Evolutionary conservation across 179 eudicot genomes (phyloP).

Genomic region (Vitellaria paradoxa): DNA sequence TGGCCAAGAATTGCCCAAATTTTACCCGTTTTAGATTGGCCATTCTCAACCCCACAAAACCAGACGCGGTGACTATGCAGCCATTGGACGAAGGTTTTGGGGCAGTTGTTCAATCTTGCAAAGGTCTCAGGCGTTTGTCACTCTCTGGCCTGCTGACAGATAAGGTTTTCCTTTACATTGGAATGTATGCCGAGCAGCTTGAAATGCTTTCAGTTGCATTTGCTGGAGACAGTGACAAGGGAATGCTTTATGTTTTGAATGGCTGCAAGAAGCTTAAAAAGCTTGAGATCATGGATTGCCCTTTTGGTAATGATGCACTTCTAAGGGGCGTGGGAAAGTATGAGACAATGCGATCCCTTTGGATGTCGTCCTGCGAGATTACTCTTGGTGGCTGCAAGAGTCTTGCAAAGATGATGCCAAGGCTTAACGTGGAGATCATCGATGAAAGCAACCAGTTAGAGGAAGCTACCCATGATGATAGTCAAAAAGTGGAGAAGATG

Average conservation of each 20-base stretch:
- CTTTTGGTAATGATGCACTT: slow-evolving; percentile 72
- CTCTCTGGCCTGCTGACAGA: slow-evolving; percentile 79
- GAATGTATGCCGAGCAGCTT: slow-evolving; percentile 77
- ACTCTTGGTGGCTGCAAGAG: slow-evolving; percentile 72
- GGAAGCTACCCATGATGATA: slow-evolving; percentile 35
- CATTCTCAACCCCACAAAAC: slow-evolving; percentile 59
- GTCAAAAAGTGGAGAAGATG: slow-evolving; percentile 66
- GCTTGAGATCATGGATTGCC: slow-evolving; percentile 80
- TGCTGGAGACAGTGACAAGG: slow-evolving; percentile 78
- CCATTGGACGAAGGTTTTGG: slow-evolving; percentile 92
- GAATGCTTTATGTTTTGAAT: slow-evolving; percentile 66
- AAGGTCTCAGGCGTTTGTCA: slow-evolving; percentile 60
- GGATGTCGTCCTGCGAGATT: slow-evolving; percentile 92
- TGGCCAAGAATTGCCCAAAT: slow-evolving; percentile 84
- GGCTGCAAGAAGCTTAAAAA: slow-evolving; percentile 81
- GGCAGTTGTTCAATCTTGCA: slow-evolving; percentile 76
- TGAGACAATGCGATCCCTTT: slow-evolving; percentile 95
- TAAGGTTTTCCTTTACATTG: slow-evolving; percentile 75
- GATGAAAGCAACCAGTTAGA: slow-evolving; percentile 44
- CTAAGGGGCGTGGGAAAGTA: slow-evolving; percentile 67
- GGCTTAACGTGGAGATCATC: slow-evolving; percentile 80
- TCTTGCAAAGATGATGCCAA: slow-evolving; percentile 72
- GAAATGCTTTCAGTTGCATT: slow-evolving; percentile 87
- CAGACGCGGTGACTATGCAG: slow-evolving; percentile 64
- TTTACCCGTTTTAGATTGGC: slow-evolving; percentile 61